Conservation (phyloP, 2,329 filamentous ascomycete genomes). For the Pyricularia pennisetigena region DNA sequence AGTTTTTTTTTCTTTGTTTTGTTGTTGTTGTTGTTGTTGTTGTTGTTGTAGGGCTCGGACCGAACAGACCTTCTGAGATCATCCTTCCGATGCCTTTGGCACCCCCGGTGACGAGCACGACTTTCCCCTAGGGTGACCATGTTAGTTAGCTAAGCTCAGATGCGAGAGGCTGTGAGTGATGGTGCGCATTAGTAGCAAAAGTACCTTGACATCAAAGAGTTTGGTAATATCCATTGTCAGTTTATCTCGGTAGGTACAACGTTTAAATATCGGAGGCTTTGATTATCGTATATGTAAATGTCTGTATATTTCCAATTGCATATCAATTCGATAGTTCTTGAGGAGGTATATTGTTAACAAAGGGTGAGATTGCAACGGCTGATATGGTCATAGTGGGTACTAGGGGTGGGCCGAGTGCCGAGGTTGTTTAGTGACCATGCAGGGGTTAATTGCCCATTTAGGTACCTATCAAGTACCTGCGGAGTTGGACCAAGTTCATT, state of each 20-base stretch:
- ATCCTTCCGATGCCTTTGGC: conserved; percentile 57
- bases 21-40: too few species aligned
- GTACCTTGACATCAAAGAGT: background rate
- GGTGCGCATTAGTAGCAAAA: background rate
- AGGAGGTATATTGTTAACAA: background rate
- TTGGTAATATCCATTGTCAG: background rate
- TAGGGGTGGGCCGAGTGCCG: background rate
- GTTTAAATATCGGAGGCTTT: background rate
- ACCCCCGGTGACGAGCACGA: conserved; percentile 47
- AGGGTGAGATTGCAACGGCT: background rate
- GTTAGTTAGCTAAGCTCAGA: background rate
- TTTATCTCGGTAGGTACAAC: background rate
- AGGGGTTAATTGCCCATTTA: background rate
- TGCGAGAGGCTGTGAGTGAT: background rate
- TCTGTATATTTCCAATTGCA: too few species aligned
- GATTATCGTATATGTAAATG: background rate
- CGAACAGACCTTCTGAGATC: conserved; percentile 35
- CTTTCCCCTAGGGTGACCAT: conserved; percentile 34
- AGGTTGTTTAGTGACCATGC: background rate
- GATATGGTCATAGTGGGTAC: background rate
- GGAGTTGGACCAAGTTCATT: too few species aligned
- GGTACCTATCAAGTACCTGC: background rate
- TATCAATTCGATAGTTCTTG: background rate
- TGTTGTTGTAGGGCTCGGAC: background rate
- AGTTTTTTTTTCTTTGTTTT: background rate